These are phyloP conservation scores for Zhuliangozyma parablackwelliae DNA, from an alignment of 1,139 yeast species.

Conservation along the genomic window DNA sequence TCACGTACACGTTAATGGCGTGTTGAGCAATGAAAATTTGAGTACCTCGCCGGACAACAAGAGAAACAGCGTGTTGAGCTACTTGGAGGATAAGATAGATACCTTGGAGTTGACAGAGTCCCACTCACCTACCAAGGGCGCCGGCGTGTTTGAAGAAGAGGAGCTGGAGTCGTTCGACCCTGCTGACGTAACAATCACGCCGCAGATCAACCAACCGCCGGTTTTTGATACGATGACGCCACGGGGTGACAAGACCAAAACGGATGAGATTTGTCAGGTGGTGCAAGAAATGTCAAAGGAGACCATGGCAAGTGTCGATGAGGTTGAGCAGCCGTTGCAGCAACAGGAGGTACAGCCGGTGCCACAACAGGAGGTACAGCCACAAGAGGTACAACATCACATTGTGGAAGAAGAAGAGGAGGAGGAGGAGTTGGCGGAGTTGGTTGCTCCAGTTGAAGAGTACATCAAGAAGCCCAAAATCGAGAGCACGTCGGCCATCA, in stretches of 20 bases:
- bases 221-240: slow-evolving; percentile 17
- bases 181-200: slow-evolving; percentile 14
- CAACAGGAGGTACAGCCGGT: too few species aligned
- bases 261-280: slow-evolving; percentile 3
- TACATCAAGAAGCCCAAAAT: slow-evolving; percentile 6
- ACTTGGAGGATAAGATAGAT: slow-evolving; percentile 46
- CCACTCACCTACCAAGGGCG: slow-evolving; percentile 8
- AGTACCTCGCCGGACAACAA: slow-evolving; percentile 19
- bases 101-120: slow-evolving; percentile 32
- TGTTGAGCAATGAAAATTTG: slow-evolving; percentile 31
- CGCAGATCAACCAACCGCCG: slow-evolving; percentile 28
- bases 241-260: neutral
- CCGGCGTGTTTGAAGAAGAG: slow-evolving; percentile 2
- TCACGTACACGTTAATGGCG: slow-evolving; percentile 47
- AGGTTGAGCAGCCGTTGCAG: too few species aligned
- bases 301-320: neutral
- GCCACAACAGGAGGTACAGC: too few species aligned
- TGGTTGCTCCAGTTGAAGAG: slow-evolving; percentile 12
- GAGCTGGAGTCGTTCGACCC: neutral
- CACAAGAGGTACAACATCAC: too few species aligned
- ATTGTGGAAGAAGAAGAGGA: slow-evolving; percentile 1
- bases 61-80: slow-evolving; percentile 41
- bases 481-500: slow-evolving; percentile 1
- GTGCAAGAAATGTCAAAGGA: slow-evolving; percentile 4
- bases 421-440: slow-evolving; percentile 4